These are phyloP conservation scores for Microsporum audouinii DNA, from an alignment of 2,329 filamentous ascomycete genomes.

Conservation along the genomic window DNA sequence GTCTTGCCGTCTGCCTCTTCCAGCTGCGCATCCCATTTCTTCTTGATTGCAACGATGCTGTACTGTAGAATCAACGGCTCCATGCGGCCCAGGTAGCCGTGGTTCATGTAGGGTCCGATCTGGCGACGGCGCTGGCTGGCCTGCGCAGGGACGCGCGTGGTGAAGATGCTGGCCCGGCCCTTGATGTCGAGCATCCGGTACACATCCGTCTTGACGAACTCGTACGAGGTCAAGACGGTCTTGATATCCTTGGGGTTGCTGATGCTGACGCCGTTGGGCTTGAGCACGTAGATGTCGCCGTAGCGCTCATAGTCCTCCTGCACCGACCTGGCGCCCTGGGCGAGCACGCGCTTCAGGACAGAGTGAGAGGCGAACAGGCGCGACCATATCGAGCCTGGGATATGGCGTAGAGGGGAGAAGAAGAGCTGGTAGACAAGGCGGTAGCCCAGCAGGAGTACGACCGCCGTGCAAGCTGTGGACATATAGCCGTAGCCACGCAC, in stretches of 20 bases:
- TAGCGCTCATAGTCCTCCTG: neutral
- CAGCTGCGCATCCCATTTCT: neutral
- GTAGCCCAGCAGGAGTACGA: neutral
- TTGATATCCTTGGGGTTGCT: constrained; percentile 5
- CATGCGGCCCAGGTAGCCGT: neutral
- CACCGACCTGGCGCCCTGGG: constrained; percentile 1
- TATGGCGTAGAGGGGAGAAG: constrained; percentile 4
- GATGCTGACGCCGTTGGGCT: neutral
- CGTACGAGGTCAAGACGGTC: neutral
- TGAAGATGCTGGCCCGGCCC: constrained; percentile 2
- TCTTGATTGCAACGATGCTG: constrained; percentile 3
- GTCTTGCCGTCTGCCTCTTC: neutral
- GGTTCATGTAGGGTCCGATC: constrained; percentile 2
- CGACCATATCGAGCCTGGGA: constrained; percentile 1
- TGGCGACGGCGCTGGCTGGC: constrained; percentile 1
- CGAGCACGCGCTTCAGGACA: constrained; percentile 6
- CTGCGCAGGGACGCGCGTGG: neutral
- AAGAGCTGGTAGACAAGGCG: neutral
- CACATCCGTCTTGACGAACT: constrained; percentile 4
- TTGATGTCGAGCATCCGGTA: constrained; percentile 5
- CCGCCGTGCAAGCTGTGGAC: neutral
- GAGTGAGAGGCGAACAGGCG: neutral
- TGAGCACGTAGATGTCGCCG: constrained; percentile 2
- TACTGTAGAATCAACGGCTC: constrained; percentile 4
- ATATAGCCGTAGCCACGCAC: neutral